Percentiles rank a stretch among this genome's conserved stretches.
Evolutionary conservation across 768 basidiomycete genomes (phyloP).

Genomic region (Psilocybe cubensis): DNA sequence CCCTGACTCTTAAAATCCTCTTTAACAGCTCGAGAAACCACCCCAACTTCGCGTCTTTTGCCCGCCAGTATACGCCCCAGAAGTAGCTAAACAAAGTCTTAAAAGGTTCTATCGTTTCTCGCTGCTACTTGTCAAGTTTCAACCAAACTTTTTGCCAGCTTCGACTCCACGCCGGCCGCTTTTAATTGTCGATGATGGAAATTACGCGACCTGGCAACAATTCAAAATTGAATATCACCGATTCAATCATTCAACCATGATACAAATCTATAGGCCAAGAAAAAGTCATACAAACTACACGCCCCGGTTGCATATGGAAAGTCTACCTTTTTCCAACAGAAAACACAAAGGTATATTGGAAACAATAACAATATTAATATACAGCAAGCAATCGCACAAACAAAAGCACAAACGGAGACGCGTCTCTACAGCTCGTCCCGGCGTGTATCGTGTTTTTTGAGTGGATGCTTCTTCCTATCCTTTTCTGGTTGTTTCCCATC

Average conservation of each 20-base stretch:
- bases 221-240: neutral
- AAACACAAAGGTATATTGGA: neutral
- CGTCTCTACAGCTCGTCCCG: conserved; percentile 24
- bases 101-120: neutral
- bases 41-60: neutral
- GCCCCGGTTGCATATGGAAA: neutral
- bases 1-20: conserved; percentile 6
- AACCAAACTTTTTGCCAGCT: neutral
- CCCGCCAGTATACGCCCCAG: neutral
- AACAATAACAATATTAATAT: conserved; percentile 23
- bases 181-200: conserved; percentile 5
- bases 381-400: conserved; percentile 15
- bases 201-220: conserved; percentile 1
- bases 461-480: conserved; percentile 28
- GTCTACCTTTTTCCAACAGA: neutral
- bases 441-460: conserved; percentile 16
- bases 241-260: neutral
- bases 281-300: neutral
- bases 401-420: conserved; percentile 1
- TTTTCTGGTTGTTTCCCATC: conserved; percentile 24
- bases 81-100: neutral
- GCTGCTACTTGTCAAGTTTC: neutral
- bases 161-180: conserved; percentile 3
- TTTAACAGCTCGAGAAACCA: neutral
- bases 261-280: neutral